These are phyloP conservation scores for Rutstroemia sp. DNA, from an alignment of 2,329 filamentous ascomycete species.

Conservation along the genomic window DNA sequence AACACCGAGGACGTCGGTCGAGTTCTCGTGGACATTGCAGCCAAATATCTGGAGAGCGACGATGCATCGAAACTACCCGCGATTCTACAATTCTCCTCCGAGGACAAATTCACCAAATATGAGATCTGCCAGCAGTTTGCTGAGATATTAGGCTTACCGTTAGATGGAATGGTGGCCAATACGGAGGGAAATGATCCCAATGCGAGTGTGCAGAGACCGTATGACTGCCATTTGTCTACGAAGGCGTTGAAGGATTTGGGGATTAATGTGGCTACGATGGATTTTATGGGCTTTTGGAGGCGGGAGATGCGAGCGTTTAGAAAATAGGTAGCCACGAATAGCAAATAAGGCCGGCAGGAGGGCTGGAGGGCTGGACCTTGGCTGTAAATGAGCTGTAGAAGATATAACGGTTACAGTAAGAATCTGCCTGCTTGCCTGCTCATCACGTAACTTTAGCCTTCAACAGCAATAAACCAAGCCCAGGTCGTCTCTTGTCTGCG, in stretches of 20 bases:
- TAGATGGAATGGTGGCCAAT: slow-evolving; percentile 61
- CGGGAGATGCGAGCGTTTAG: slow-evolving; percentile 51
- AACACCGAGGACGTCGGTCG: slow-evolving; percentile 82
- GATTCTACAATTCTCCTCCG: slow-evolving; percentile 78
- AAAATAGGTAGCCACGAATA: slow-evolving; percentile 15
- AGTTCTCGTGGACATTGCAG: slow-evolving; percentile 60
- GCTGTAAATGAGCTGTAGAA: no score
- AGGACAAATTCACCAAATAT: slow-evolving; percentile 84
- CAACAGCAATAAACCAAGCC: no score
- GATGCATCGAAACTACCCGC: slow-evolving; percentile 51
- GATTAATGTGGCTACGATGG: slow-evolving; percentile 65
- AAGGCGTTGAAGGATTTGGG: slow-evolving; percentile 63
- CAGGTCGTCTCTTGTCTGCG: no score
- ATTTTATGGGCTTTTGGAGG: slow-evolving; percentile 79
- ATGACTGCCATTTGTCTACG: slow-evolving; percentile 82
- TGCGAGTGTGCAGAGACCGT: slow-evolving; percentile 69
- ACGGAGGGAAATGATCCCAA: slow-evolving; percentile 65
- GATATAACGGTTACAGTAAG: no score
- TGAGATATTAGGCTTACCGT: slow-evolving; percentile 69
- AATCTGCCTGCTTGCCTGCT: no score
- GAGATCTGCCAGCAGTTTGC: slow-evolving; percentile 75
- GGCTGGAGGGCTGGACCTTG: no score
- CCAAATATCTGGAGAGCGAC: slow-evolving; percentile 52
- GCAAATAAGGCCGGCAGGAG: not conserved
- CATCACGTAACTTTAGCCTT: no score